Evolutionary conservation across 2,329 filamentous ascomycete genomes (phyloP), one percentile per base, ranked within the genome.

Genomic region (Pseudogymnoascus sp.): DNA sequence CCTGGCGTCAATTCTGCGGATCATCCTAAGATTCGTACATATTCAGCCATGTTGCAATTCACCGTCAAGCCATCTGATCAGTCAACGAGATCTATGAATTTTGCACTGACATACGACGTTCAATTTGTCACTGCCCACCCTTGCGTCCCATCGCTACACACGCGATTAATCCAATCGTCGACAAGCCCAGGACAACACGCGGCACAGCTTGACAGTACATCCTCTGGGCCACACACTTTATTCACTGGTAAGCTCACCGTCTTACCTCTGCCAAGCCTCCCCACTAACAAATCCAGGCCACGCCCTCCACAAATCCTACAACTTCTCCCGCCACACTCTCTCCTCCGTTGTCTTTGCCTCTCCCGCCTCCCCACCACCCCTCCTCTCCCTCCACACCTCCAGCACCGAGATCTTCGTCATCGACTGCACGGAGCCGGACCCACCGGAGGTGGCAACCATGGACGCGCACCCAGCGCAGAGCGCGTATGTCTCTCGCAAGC

Each of bases 61-160:
- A 48, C 61, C 9, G 36, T 71, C 4, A 59, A 65, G 7, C 27
- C 62, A 5, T 64, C 65, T 9, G 67, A 62, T 4, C 66, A 68
- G 10, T 62, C 65, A 1, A 66, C 64, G 29, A 70, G 62, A 60
- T 68, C 70, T 40, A 39, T 70, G 6, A 68, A 69, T 58, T 59
- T 72, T n/a, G 63, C 77, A 0, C 72, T 88, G 8, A 72, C 74
- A 5, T 81, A 84, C 65, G 85, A 88, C 63, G 78, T 87, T 21
- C 81, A 81, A 67, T 88, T 88, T 69, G 82, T 87, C 15, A 87
- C 86, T 0, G 84, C 84, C 0, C 84, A 87, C 66, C 86, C 86
- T 0, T 88, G 86, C 67, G 79, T 82, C 4, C 80, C 82, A 1
- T 84, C 83, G 1, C 77, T 78, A 59, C 78, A 80, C 61, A 80